phyloP scores from a whole-genome alignment of 345 rosid genomes.

The Citrus medica region DNA sequence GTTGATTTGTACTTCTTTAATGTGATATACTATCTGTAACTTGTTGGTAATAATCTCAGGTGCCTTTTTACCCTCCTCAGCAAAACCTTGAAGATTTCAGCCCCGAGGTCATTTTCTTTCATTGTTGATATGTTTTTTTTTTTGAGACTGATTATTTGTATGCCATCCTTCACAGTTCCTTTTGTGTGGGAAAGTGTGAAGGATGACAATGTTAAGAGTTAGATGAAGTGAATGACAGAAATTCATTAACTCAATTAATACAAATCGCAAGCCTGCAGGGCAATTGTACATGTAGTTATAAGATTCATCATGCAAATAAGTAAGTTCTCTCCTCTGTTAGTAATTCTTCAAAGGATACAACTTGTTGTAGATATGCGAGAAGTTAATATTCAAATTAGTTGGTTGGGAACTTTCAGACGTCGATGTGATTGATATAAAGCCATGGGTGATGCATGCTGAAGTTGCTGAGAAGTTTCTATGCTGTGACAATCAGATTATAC shows the following conservation, averaged over 20 bases:
- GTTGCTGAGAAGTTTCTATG: constrained; percentile 71
- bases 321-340: neutral
- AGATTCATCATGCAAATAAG: constrained; percentile 4
- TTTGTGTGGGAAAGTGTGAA: neutral
- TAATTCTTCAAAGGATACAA: constrained; percentile 35
- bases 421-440: constrained; percentile 76
- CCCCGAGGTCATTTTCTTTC: constrained; percentile 48
- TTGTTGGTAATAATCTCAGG: constrained; percentile 35
- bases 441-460: constrained; percentile 99
- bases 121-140: neutral
- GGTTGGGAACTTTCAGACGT: constrained; percentile 84
- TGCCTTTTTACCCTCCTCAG: constrained; percentile 95
- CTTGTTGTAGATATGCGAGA: constrained; percentile 75
- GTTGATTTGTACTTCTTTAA: constrained; percentile 1
- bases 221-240: neutral
- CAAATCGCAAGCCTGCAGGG: neutral
- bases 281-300: neutral
- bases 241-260: no score
- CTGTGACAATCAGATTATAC: constrained; percentile 58
- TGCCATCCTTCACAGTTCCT: neutral
- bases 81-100: constrained; percentile 74
- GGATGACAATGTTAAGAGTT: neutral
- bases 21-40: neutral
- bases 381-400: constrained; percentile 70
- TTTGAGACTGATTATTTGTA: neutral